Evolutionary conservation across 768 basidiomycete genomes (phyloP).

Genomic region (Boletus speciosus): DNA sequence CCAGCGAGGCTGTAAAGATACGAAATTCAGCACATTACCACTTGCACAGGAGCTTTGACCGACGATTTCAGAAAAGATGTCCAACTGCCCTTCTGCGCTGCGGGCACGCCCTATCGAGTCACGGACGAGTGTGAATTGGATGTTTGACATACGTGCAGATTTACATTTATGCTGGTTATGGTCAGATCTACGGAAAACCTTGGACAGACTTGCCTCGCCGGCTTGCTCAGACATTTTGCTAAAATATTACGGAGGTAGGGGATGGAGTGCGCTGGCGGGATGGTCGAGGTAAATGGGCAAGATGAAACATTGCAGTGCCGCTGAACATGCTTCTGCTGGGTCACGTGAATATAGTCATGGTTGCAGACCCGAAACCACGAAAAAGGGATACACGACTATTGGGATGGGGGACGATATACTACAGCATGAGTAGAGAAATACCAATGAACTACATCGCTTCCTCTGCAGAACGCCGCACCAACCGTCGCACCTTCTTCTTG

Average conservation of each 20-base stretch:
- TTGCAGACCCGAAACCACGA: no score
- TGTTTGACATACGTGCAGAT: constrained; percentile 37
- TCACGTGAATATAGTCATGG: constrained; percentile 21
- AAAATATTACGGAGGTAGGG: neutral
- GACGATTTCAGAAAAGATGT: constrained; percentile 88
- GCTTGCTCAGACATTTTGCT: constrained; percentile 38
- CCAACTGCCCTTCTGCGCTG: constrained; percentile 84
- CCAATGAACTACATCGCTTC: constrained; percentile 68
- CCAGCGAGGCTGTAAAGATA: constrained; percentile 61
- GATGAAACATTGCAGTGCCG: neutral
- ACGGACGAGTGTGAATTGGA: constrained; percentile 20
- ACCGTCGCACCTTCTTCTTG: constrained; percentile 92
- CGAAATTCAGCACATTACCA: constrained; percentile 1
- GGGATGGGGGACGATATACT: constrained; percentile 12
- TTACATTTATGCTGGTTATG: constrained; percentile 22
- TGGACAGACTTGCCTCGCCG: constrained; percentile 36
- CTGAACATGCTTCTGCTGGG: neutral
- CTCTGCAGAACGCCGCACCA: constrained; percentile 86
- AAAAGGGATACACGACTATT: constrained; percentile 4
- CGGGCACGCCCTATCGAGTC: constrained; percentile 62
- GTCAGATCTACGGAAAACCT: constrained; percentile 22
- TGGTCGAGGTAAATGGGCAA: constrained; percentile 9
- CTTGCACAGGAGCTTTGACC: constrained; percentile 27
- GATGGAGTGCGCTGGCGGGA: constrained; percentile 9
- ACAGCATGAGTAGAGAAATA: constrained; percentile 6